A percentile compares a stretch with the other conserved stretches of the same genome.
phyloP scores from a whole-genome alignment of 495 filamentous ascomycete species.

The Pyrenula aspistea region DNA sequence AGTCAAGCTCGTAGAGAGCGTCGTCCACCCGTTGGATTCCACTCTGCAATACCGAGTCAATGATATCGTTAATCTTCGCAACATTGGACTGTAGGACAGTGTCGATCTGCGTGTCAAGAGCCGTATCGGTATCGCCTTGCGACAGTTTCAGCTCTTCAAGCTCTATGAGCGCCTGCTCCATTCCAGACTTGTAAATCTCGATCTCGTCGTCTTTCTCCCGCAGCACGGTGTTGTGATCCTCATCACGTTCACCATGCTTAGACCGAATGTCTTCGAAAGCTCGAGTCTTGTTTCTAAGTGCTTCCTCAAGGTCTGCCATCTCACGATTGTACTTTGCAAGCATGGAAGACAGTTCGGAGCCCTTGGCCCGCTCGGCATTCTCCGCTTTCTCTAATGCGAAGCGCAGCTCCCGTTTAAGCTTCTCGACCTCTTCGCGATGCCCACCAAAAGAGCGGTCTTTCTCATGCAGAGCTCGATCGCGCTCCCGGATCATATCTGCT shows the following conservation, averaged over 20 bases:
- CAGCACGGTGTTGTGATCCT: slow-evolving; percentile 71
- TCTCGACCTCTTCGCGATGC: slow-evolving; percentile 89
- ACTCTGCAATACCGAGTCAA: slow-evolving; percentile 89
- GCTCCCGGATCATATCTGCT: slow-evolving; percentile 95
- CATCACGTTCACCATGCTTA: slow-evolving; percentile 66
- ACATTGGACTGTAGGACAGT: slow-evolving; percentile 72
- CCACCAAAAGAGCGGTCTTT: slow-evolving; percentile 72
- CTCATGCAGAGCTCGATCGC: slow-evolving; percentile 90
- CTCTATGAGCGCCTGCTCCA: slow-evolving; percentile 89
- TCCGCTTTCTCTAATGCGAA: slow-evolving; percentile 88
- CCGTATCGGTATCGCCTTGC: slow-evolving; percentile 67
- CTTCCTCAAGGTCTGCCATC: slow-evolving; percentile 90
- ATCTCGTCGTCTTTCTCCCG: slow-evolving; percentile 94
- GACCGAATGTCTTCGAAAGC: slow-evolving; percentile 73
- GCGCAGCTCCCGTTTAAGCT: slow-evolving; percentile 89
- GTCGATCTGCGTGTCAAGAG: slow-evolving; percentile 83
- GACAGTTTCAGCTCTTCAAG: slow-evolving; percentile 67
- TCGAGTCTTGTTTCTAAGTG: slow-evolving; percentile 77
- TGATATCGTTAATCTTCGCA: slow-evolving; percentile 91
- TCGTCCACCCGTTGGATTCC: slow-evolving; percentile 94
- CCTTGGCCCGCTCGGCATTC: slow-evolving; percentile 84
- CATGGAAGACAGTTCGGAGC: slow-evolving; percentile 86
- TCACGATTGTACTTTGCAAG: slow-evolving; percentile 92
- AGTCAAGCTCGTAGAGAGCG: slow-evolving; percentile 92
- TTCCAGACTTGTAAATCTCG: slow-evolving; percentile 89